phyloP scores from a whole-genome alignment of 2,329 filamentous ascomycete species.

The Alternaria dauci region DNA sequence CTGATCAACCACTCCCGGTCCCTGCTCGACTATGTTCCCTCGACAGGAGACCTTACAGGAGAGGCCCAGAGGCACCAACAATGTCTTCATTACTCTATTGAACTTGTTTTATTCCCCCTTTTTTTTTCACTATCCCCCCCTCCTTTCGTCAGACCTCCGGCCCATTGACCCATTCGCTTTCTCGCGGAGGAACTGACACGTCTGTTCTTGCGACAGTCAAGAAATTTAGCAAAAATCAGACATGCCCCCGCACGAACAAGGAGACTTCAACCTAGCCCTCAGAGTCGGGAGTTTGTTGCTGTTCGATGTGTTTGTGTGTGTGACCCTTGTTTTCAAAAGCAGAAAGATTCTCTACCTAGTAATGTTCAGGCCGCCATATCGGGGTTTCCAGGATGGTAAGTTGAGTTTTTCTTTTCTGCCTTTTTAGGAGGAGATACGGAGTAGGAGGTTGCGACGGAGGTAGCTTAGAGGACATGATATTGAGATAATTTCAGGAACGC shows the following conservation, averaged over 20 bases:
- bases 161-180: neutral
- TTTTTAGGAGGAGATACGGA: neutral
- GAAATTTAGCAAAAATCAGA: neutral
- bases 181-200: neutral
- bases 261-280: constrained; percentile 41
- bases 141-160: neutral
- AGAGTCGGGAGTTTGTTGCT: constrained; percentile 48
- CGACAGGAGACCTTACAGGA: neutral
- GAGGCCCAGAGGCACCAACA: neutral
- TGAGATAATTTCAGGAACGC: neutral
- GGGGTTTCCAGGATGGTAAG: neutral
- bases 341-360: neutral
- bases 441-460: neutral
- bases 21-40: neutral
- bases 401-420: neutral
- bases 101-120: no score
- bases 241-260: neutral
- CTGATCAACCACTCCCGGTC: neutral
- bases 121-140: no score
- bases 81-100: neutral
- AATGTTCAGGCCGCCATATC: neutral
- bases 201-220: neutral
- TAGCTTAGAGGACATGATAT: neutral
- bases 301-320: constrained; percentile 41
- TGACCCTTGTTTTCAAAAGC: constrained; percentile 30